Conservation (phyloP, 805 yeast genomes). For the Ogataea polymorpha region DNA sequence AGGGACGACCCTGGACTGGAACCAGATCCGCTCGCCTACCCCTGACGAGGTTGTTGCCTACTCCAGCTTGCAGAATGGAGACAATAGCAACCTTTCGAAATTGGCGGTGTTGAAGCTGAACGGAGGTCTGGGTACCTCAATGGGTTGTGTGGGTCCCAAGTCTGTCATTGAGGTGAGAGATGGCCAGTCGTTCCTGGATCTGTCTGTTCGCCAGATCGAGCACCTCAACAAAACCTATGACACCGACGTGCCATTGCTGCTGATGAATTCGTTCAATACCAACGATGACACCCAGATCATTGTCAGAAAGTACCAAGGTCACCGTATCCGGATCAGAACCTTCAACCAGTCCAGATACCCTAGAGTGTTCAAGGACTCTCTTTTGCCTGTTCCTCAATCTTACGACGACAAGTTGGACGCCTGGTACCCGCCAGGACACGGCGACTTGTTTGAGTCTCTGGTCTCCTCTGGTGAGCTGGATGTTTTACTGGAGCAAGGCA, state of each 20-base stretch:
- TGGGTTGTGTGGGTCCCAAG: constrained; percentile 99
- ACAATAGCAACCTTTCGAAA: constrained; percentile 56
- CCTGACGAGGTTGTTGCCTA: constrained; percentile 88
- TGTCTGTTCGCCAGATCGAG: constrained; percentile 95
- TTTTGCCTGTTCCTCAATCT: constrained; percentile 86
- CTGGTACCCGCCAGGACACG: constrained; percentile 99
- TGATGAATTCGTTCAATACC: constrained; percentile 98
- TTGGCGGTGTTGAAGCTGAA: constrained; percentile 94
- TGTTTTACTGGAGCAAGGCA: constrained; percentile 83
- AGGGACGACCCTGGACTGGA: constrained; percentile 88
- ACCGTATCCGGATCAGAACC: constrained; percentile 89
- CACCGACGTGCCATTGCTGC: constrained; percentile 90
- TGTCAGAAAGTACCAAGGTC: constrained; percentile 95
- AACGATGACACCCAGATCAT: constrained; percentile 92
- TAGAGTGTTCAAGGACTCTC: constrained; percentile 91
- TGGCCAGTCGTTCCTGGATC: constrained; percentile 94
- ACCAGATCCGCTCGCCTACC: constrained; percentile 86
- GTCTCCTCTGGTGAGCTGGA: constrained; percentile 91
- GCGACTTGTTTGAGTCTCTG: constrained; percentile 91
- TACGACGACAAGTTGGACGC: constrained; percentile 71
- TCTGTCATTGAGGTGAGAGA: constrained; percentile 98
- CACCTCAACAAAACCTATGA: constrained; percentile 86
- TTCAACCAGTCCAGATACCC: constrained; percentile 99
- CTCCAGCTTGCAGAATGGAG: constrained; percentile 43
- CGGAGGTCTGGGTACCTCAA: constrained; percentile 98